Evolutionary conservation across 441 rosid species (phyloP).

Genomic region (Bocquillonia castaneifolia): DNA sequence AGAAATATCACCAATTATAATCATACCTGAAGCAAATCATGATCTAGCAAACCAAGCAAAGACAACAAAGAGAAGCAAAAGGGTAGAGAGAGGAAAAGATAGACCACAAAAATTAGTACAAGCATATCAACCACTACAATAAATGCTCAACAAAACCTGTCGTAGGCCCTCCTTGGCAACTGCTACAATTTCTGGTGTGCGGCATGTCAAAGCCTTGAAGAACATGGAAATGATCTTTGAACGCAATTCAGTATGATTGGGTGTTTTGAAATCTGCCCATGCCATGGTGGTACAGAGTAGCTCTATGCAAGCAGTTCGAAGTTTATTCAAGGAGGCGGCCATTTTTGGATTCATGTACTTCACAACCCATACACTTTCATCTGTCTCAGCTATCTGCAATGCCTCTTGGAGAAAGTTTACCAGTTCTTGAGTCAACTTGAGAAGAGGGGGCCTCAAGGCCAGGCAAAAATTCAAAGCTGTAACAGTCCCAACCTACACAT

Average conservation of each 20-base stretch:
- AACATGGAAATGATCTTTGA: conserved; percentile 97
- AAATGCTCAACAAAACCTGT: conserved; percentile 58
- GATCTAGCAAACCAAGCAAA: neutral
- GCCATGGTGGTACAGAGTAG: conserved; percentile 96
- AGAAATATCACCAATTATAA: neutral
- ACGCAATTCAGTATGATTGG: conserved; percentile 78
- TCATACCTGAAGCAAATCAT: conserved; percentile 4
- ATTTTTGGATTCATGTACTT: conserved; percentile 87
- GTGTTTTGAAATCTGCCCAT: conserved; percentile 93
- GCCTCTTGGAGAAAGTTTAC: conserved; percentile 96
- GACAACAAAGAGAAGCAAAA: neutral
- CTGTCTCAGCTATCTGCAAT: conserved; percentile 96
- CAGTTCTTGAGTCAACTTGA: conserved; percentile 91
- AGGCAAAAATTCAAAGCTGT: conserved; percentile 93
- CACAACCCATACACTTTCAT: conserved; percentile 87
- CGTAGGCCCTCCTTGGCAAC: conserved; percentile 98
- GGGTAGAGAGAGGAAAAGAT: neutral
- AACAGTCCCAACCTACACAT: conserved; percentile 84
- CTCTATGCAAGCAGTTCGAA: conserved; percentile 96
- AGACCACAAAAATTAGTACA: neutral
- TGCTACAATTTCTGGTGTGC: conserved; percentile 90
- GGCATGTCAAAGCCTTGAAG: conserved; percentile 92
- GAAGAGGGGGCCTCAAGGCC: conserved; percentile 97
- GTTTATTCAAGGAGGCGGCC: conserved; percentile 74
- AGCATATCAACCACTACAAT: neutral